Base-by-base conservation (phyloP, 495 filamentous ascomycete species). In the Hypoxylon crocopeplum region DNA sequence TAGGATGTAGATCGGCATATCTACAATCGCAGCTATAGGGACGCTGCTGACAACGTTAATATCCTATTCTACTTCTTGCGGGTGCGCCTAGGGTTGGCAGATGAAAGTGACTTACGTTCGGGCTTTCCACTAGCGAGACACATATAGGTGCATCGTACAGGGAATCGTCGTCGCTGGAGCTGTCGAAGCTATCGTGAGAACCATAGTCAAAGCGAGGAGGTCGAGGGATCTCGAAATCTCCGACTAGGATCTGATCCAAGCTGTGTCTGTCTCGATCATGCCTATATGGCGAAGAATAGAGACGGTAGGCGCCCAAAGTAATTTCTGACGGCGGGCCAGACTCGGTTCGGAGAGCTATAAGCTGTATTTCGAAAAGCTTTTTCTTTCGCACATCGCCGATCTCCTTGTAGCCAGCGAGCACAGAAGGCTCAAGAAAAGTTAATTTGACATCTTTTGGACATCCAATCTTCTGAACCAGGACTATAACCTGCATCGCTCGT, bases 311-410 rank as follows among this genome's bases (percentile, higher is more conserved):
- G 13, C 38, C 17, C 15, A 24, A 17, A 16, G 55, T 42, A 12
- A 22, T n/a, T 6, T 6, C 11, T 3, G 44, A 59, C 2, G 60
- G 53, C 24, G 27, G 29, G 19, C 5, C 7, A 27, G 33, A 21
- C 7, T 13, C n/a, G 5, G 37, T 48, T 20, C 34, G 47, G 27
- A 62, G 32, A n/a, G 17, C n/a, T n/a, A 34, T 55, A 21, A 44
- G 38, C 40, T 68, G 65, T 8, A 65, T 49, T 1, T 55, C 48
- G 24, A 68, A 65, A 11, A 68, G 11, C 2, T 12, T 29, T 20
- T 56, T 53, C 45, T 68, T 63, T 48, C 29, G 60, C 12, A 5
- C 17, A 16, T 54, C 36, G 7, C 22, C 19, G 7, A 64, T 59
- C 19, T 45, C 16, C 10, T 44, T 38, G 49, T 44, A 64, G 11